Evolutionary conservation across 768 basidiomycete genomes (phyloP).

Genomic region (Candolleomyces eurysporus): DNA sequence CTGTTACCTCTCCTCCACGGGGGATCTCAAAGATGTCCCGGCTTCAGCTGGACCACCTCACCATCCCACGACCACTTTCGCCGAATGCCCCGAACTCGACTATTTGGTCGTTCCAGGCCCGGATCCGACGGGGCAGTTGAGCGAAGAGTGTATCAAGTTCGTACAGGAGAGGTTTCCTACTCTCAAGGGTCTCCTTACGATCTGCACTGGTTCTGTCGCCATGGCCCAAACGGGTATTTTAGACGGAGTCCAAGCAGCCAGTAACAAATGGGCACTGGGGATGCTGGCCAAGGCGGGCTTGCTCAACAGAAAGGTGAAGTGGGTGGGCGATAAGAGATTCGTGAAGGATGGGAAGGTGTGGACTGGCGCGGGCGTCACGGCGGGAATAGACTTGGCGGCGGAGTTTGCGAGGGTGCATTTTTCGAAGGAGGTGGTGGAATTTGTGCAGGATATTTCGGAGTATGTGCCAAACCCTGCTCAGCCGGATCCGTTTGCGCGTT

Average conservation of each 20-base stretch:
- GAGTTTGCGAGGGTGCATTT: constrained; percentile 24
- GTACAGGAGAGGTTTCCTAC: constrained; percentile 3
- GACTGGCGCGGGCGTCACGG: constrained; percentile 25
- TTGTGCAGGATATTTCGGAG: constrained; percentile 18
- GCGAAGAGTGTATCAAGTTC: no score
- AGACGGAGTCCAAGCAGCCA: constrained; percentile 21
- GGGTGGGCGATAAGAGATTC: constrained; percentile 26
- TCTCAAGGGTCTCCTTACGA: constrained; percentile 20
- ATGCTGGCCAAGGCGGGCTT: constrained; percentile 5
- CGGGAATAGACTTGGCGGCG: constrained; percentile 25
- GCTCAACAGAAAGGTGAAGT: constrained; percentile 22
- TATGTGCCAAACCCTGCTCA: constrained; percentile 23
- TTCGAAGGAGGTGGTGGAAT: constrained; percentile 18
- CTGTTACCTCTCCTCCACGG: no score
- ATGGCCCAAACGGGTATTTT: constrained; percentile 22
- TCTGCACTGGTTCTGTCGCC: constrained; percentile 23
- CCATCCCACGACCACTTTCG: no score
- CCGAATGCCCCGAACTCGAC: no score
- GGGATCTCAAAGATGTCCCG: no score
- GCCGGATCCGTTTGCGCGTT: constrained; percentile 23
- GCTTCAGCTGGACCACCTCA: no score
- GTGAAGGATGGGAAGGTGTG: constrained; percentile 27
- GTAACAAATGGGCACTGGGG: constrained; percentile 19
- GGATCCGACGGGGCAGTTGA: no score
- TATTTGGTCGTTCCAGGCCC: no score